phyloP scores from a whole-genome alignment of 306 rosid species.

The Cicer judaicum region DNA sequence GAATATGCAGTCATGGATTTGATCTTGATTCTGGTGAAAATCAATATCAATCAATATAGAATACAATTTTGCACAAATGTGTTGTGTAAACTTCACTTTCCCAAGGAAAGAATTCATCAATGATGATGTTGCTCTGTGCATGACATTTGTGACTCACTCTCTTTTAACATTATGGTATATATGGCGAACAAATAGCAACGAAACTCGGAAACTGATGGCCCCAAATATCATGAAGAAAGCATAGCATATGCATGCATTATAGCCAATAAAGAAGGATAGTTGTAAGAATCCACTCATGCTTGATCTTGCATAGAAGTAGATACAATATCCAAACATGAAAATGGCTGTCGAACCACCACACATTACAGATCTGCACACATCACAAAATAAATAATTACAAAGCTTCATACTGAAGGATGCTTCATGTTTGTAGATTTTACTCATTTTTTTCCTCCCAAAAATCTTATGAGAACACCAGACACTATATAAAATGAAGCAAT shows the following conservation, averaged over 20 bases:
- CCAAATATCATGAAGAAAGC: slow-evolving; percentile 86
- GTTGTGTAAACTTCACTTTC: slow-evolving; percentile 34
- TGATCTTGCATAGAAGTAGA: slow-evolving; percentile 72
- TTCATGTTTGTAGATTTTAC: not conserved
- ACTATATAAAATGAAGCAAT: not conserved
- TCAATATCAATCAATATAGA: slow-evolving; percentile 15
- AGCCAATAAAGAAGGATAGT: slow-evolving; percentile 75
- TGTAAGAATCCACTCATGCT: slow-evolving; percentile 81
- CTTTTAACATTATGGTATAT: slow-evolving; percentile 71
- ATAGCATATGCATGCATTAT: slow-evolving; percentile 78
- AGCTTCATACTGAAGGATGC: slow-evolving; percentile 11
- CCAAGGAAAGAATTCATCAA: slow-evolving; percentile 10
- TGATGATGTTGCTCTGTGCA: slow-evolving; percentile 24
- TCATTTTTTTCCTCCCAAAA: not conserved
- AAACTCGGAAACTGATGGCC: slow-evolving; percentile 67
- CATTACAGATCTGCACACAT: slow-evolving; percentile 72
- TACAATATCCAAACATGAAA: slow-evolving; percentile 71
- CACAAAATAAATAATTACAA: slow-evolving; percentile 14
- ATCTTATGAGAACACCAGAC: slow-evolving; percentile 3
- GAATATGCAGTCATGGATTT: slow-evolving; percentile 37
- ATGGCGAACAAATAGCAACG: slow-evolving; percentile 70
- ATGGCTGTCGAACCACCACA: slow-evolving; percentile 80
- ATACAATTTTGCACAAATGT: slow-evolving; percentile 33
- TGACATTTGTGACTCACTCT: slow-evolving; percentile 57
- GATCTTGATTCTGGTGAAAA: not conserved